These are phyloP conservation scores for Fusarium sp. DNA, from an alignment of 2,329 filamentous ascomycete genomes.

Conservation along the genomic window DNA sequence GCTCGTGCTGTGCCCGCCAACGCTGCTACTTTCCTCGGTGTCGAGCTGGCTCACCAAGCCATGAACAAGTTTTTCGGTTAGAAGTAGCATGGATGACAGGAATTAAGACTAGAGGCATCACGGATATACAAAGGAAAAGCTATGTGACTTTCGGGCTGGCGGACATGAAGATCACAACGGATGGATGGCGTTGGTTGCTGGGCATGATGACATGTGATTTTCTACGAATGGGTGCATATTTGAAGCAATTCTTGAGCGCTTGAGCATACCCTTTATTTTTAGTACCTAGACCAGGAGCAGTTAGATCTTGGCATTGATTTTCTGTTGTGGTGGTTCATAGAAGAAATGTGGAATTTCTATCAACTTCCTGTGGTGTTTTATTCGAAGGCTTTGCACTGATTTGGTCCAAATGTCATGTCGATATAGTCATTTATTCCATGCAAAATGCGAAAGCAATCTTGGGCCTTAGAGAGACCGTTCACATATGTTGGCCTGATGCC, in stretches of 20 bases:
- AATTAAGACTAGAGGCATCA: constrained; percentile 1
- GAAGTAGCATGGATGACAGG: neutral
- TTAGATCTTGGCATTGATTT: constrained; percentile 6
- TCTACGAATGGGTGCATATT: constrained; percentile 11
- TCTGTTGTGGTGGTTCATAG: constrained; percentile 19
- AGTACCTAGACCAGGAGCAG: constrained; percentile 20
- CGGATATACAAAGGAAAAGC: constrained; percentile 19
- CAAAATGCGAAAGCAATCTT: constrained; percentile 28
- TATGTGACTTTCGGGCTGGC: constrained; percentile 14
- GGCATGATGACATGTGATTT: constrained; percentile 31
- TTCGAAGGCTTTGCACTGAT: neutral
- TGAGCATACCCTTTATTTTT: constrained; percentile 27
- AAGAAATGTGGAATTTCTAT: constrained; percentile 1
- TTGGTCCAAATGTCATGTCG: neutral
- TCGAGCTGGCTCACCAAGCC: constrained; percentile 83
- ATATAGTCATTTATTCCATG: constrained; percentile 11
- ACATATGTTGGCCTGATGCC: constrained; percentile 6
- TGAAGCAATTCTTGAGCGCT: constrained; percentile 25
- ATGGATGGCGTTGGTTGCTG: constrained; percentile 32
- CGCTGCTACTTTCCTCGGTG: constrained; percentile 90
- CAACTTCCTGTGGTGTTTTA: neutral
- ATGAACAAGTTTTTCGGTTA: constrained; percentile 79
- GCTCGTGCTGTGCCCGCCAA: constrained; percentile 95
- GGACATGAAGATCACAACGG: constrained; percentile 10
- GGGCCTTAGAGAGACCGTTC: constrained; percentile 6